A percentile compares a stretch with the other conserved stretches of the same genome.
These are phyloP conservation scores for Ophiorrhiza pumila DNA, from an alignment of 257 asterid species.

Conservation along the genomic window DNA sequence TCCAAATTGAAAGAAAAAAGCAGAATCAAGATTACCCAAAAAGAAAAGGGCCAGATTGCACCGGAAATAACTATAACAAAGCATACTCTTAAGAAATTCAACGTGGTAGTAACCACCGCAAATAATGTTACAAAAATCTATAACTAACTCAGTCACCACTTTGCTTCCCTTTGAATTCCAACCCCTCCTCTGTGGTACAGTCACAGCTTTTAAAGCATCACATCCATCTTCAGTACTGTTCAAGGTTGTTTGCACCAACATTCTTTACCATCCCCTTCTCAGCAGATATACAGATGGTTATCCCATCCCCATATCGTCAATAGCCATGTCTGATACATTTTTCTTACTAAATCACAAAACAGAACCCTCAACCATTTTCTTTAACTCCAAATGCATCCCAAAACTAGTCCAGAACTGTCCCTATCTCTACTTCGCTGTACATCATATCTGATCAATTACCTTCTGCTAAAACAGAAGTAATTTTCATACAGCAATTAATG, in stretches of 20 bases:
- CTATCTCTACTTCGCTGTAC: background rate
- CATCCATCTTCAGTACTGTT: background rate
- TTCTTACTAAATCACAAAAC: background rate
- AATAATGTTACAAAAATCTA: background rate
- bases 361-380: background rate
- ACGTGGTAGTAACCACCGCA: background rate
- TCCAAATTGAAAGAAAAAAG: too few species aligned
- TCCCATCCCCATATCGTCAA: background rate
- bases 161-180: background rate
- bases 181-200: background rate
- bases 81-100: background rate
- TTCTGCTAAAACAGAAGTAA: background rate
- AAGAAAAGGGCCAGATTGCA: too few species aligned
- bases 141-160: background rate
- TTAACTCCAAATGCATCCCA: background rate
- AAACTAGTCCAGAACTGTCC: background rate
- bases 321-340: background rate
- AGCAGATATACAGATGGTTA: background rate
- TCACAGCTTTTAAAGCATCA: background rate
- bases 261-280: background rate
- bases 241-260: background rate
- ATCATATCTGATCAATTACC: background rate
- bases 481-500: background rate
- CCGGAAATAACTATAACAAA: too few species aligned
- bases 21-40: too few species aligned